Conservation (phyloP, 1,139 yeast genomes). For the Pichia sp. region DNA sequence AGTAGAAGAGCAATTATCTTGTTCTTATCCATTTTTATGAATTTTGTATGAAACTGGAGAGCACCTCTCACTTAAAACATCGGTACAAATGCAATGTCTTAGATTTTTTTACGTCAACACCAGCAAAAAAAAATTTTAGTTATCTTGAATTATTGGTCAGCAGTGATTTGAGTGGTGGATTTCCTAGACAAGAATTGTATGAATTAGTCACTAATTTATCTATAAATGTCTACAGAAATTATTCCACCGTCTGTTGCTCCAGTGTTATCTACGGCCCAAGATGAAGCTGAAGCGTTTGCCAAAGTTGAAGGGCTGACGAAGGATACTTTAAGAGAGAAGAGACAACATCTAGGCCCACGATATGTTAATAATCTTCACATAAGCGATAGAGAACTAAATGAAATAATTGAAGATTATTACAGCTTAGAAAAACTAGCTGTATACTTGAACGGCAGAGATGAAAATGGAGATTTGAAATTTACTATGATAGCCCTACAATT, state of each 20-base stretch:
- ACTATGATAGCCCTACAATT: constrained; percentile 73
- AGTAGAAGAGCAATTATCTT: too few species aligned
- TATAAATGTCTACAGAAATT: not conserved
- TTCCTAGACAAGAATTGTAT: too few species aligned
- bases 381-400: constrained; percentile 25
- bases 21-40: too few species aligned
- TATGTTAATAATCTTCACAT: constrained; percentile 8
- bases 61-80: too few species aligned
- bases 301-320: constrained; percentile 14
- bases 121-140: not conserved
- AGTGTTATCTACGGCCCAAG: constrained; percentile 29
- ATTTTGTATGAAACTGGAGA: too few species aligned
- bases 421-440: constrained; percentile 39
- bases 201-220: too few species aligned
- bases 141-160: too few species aligned
- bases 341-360: constrained; percentile 25
- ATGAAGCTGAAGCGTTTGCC: constrained; percentile 24
- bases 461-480: constrained; percentile 29
- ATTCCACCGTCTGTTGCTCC: constrained; percentile 22
- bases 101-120: constrained; percentile 1
- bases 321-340: constrained; percentile 11
- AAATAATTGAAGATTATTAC: constrained; percentile 42
- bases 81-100: not conserved
- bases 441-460: constrained; percentile 30
- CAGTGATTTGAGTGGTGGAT: too few species aligned